A percentile compares a stretch with the other conserved stretches of the same genome.
Evolutionary conservation across 169 alveolate genomes (phyloP).

Genomic region (Amoebophrya sp.): DNA sequence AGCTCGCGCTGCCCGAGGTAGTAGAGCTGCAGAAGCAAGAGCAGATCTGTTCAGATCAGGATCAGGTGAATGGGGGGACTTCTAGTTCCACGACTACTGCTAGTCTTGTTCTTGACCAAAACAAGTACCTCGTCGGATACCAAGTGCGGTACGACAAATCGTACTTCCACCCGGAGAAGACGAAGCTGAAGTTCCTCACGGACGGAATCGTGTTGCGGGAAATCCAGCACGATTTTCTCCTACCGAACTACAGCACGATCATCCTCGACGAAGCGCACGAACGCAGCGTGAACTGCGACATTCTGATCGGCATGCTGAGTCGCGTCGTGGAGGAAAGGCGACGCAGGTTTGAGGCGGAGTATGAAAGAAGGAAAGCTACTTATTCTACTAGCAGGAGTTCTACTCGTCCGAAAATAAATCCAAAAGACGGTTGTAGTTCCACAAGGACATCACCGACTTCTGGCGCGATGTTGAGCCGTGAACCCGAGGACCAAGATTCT

Average conservation of each 20-base stretch:
- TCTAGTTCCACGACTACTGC: not conserved
- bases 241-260: conserved; percentile 81
- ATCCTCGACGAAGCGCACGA: conserved; percentile 99
- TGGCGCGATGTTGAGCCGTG: too few species aligned
- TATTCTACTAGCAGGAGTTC: too few species aligned
- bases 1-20: conserved; percentile 60
- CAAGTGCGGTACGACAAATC: conserved; percentile 47
- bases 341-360: conserved; percentile 39
- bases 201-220: conserved; percentile 97
- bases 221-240: conserved; percentile 50
- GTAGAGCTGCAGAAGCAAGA: conserved; percentile 70
- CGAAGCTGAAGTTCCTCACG: conserved; percentile 82
- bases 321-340: conserved; percentile 72
- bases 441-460: too few species aligned
- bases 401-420: too few species aligned
- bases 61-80: not conserved
- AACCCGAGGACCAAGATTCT: not conserved
- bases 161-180: conserved; percentile 41
- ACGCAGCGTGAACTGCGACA: conserved; percentile 93
- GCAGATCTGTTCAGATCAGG: not conserved
- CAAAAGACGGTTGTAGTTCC: too few species aligned
- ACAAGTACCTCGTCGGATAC: not conserved
- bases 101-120: not conserved
- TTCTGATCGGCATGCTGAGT: conserved; percentile 89
- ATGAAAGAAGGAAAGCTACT: too few species aligned